Conservation (phyloP, 805 yeast species). For the Maudiozyma saulgeensis region DNA sequence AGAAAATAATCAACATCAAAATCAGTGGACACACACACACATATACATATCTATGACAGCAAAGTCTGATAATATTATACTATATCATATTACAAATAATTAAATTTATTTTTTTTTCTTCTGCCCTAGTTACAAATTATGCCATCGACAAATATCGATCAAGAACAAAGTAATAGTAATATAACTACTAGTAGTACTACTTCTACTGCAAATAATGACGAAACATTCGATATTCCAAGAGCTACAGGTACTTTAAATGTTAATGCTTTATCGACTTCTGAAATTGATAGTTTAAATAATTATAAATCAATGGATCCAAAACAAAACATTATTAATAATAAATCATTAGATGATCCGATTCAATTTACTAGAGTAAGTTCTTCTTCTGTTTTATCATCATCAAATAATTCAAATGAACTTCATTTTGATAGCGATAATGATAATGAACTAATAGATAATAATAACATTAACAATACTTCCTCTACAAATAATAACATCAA, state of each 20-base stretch:
- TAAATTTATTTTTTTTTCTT: no score
- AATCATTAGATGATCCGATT: conserved; percentile 31
- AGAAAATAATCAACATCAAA: no score
- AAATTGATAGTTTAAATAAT: neutral
- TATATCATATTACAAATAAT: no score
- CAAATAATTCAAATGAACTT: conserved; percentile 6
- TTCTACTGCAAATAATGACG: neutral
- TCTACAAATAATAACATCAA: neutral
- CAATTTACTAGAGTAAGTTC: conserved; percentile 36
- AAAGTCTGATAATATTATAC: no score
- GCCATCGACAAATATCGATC: no score
- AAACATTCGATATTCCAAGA: conserved; percentile 29
- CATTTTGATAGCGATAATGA: neutral
- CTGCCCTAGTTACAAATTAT: no score
- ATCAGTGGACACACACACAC: no score
- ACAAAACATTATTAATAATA: conserved; percentile 3
- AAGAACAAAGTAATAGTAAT: no score
- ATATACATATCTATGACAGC: no score
- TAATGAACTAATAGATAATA: neutral
- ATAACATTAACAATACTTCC: neutral
- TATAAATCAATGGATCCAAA: conserved; percentile 40
- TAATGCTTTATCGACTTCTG: conserved; percentile 31
- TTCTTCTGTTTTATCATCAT: conserved; percentile 11
- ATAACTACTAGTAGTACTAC: no score
- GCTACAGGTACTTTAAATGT: conserved; percentile 39